Conservation (phyloP, 305 asterid genomes). For the Fraxinus platypoda region DNA sequence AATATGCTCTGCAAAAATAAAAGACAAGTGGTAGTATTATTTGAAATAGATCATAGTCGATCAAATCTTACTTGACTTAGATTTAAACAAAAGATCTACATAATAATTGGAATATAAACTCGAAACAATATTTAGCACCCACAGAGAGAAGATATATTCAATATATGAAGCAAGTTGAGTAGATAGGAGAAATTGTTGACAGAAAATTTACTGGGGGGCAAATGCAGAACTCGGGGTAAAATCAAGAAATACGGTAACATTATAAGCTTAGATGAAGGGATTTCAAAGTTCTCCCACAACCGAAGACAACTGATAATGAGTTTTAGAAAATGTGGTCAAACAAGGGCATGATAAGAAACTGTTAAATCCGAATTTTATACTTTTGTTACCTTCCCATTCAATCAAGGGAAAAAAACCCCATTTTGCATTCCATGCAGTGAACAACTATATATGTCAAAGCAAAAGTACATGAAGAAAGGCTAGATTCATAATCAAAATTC, state of each 20-base stretch:
- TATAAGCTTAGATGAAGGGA: not conserved
- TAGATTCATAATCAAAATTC: no score
- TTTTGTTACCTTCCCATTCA: not conserved
- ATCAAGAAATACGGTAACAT: no score
- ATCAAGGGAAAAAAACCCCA: not conserved
- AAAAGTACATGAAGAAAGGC: not conserved
- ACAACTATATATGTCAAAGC: not conserved
- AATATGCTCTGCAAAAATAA: slow-evolving; percentile 70
- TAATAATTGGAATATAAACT: not conserved
- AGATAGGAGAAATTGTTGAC: no score
- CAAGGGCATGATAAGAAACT: no score
- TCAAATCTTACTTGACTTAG: not conserved
- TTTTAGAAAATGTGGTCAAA: no score
- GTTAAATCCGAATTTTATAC: not conserved
- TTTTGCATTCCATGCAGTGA: not conserved
- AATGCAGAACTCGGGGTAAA: no score
- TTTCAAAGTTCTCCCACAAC: not conserved
- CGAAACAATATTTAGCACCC: not conserved
- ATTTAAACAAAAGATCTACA: not conserved
- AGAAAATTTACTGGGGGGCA: no score
- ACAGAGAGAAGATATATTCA: slow-evolving; percentile 2
- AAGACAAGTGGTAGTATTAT: slow-evolving; percentile 12
- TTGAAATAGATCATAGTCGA: not conserved
- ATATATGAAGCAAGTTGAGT: not conserved
- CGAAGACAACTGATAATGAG: not conserved